Evolutionary conservation across 208 protist genomes (phyloP).

Genomic region (Leishmania major): DNA sequence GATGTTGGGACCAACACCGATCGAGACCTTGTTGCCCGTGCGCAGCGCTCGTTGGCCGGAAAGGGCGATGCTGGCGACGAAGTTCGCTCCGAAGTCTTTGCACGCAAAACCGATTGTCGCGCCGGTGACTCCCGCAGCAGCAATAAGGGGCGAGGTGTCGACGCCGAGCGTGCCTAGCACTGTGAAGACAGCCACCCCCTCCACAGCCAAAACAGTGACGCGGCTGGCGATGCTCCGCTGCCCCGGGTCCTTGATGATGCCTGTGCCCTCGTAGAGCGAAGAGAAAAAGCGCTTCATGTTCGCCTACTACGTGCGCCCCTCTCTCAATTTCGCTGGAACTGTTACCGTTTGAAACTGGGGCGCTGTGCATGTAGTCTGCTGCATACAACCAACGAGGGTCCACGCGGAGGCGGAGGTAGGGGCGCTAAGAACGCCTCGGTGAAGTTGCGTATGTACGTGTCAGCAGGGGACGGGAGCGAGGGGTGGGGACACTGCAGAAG

Average conservation of each 20-base stretch:
- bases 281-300: constrained; percentile 86
- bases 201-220: constrained; percentile 55
- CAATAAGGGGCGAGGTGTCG: constrained; percentile 75
- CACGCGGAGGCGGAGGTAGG: neutral
- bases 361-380: no score
- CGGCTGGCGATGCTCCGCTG: constrained; percentile 76
- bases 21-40: constrained; percentile 61
- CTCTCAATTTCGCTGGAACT: neutral
- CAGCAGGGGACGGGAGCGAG: neutral
- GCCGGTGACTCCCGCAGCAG: constrained; percentile 78
- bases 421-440: neutral
- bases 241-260: constrained; percentile 67
- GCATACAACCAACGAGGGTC: neutral
- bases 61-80: constrained; percentile 80
- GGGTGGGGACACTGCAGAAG: neutral
- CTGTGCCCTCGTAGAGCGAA: constrained; percentile 63
- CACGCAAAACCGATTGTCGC: constrained; percentile 86
- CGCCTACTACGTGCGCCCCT: neutral
- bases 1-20: constrained; percentile 48
- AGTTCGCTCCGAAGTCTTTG: constrained; percentile 85
- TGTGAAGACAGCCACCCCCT: constrained; percentile 63
- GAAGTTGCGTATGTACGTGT: neutral
- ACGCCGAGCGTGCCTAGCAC: constrained; percentile 73
- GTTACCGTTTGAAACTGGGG: neutral
- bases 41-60: constrained; percentile 62